phyloP scores from a whole-genome alignment of 2,329 filamentous ascomycete genomes.

The Chaetomiaceae sp. region DNA sequence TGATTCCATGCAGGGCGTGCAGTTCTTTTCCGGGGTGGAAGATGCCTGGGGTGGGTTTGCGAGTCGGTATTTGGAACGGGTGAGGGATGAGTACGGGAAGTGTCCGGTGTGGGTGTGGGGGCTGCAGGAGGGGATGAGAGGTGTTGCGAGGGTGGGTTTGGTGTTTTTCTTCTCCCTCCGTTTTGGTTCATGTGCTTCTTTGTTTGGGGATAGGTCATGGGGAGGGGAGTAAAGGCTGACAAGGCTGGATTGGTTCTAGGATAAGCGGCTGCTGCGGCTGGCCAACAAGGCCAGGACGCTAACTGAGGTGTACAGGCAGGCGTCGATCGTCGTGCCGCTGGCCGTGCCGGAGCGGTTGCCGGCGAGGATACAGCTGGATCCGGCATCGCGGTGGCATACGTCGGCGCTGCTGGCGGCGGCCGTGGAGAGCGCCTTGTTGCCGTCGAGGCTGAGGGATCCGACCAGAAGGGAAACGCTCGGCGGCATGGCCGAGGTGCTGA shows the following conservation, averaged over 20 bases:
- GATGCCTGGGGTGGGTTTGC: slow-evolving; percentile 80
- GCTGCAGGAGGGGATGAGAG: slow-evolving; percentile 55
- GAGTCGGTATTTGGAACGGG: slow-evolving; percentile 63
- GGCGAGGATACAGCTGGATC: slow-evolving; percentile 52
- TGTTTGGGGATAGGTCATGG: not conserved
- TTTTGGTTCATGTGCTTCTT: not conserved
- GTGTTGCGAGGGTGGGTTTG: slow-evolving; percentile 44
- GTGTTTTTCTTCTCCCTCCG: not conserved
- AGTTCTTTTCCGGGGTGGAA: slow-evolving; percentile 65
- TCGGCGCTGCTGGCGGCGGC: slow-evolving; percentile 70
- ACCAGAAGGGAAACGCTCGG: slow-evolving; percentile 47
- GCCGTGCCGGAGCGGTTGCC: slow-evolving; percentile 54
- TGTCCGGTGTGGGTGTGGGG: slow-evolving; percentile 83
- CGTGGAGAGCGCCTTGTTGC: slow-evolving; percentile 72
- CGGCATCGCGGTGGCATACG: slow-evolving; percentile 67
- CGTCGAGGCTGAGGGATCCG: slow-evolving; percentile 58
- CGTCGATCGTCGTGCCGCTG: slow-evolving; percentile 73
- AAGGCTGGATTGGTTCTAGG: slow-evolving; percentile 32
- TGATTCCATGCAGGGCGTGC: slow-evolving; percentile 83
- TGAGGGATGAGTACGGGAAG: slow-evolving; percentile 90
- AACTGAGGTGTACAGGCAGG: slow-evolving; percentile 59
- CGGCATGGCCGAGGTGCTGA: slow-evolving; percentile 60
- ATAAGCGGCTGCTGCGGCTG: slow-evolving; percentile 58
- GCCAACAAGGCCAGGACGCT: slow-evolving; percentile 71
- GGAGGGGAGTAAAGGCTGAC: not conserved